Evolutionary conservation across 371 early-diverging fungal genomes (phyloP).

Genomic region (Rhizopus delemar): DNA sequence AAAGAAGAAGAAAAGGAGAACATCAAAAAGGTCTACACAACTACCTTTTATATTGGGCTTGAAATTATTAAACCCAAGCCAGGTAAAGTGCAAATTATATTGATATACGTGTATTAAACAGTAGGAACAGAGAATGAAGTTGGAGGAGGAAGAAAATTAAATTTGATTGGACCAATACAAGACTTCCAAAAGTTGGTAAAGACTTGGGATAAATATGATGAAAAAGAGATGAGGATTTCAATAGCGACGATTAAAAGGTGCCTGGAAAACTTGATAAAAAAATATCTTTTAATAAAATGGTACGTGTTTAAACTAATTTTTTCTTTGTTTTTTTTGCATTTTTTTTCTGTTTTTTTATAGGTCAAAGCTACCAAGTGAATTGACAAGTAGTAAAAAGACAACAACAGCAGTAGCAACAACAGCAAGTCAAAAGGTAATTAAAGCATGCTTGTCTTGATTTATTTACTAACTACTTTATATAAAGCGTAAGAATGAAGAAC

Average conservation of each 20-base stretch:
- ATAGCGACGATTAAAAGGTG: conserved; percentile 28
- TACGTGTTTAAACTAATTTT: conserved; percentile 5
- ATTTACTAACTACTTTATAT: not conserved
- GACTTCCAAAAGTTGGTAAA: conserved; percentile 79
- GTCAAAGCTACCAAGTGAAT: not conserved
- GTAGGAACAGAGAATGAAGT: not conserved
- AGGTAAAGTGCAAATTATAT: conserved; percentile 21
- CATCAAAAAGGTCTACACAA: conserved; percentile 59
- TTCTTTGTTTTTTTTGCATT: not conserved
- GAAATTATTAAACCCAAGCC: conserved; percentile 45
- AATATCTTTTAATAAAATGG: conserved; percentile 7
- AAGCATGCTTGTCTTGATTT: not conserved
- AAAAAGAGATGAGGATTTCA: conserved; percentile 65
- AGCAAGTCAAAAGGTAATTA: not conserved
- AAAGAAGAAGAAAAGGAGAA: conserved; percentile 37
- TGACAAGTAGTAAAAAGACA: not conserved
- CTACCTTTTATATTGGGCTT: conserved; percentile 87
- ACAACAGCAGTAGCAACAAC: not conserved
- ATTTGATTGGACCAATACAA: conserved; percentile 73
- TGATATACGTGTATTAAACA: not conserved
- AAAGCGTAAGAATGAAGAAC: conserved; percentile 1
- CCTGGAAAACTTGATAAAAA: conserved; percentile 1
- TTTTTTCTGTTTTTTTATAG: conserved; percentile 2
- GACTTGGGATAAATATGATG: conserved; percentile 75
- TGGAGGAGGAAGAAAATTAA: conserved; percentile 51